phyloP scores from a whole-genome alignment of 2,329 filamentous ascomycete species.

The Ceratocystis papillata region DNA sequence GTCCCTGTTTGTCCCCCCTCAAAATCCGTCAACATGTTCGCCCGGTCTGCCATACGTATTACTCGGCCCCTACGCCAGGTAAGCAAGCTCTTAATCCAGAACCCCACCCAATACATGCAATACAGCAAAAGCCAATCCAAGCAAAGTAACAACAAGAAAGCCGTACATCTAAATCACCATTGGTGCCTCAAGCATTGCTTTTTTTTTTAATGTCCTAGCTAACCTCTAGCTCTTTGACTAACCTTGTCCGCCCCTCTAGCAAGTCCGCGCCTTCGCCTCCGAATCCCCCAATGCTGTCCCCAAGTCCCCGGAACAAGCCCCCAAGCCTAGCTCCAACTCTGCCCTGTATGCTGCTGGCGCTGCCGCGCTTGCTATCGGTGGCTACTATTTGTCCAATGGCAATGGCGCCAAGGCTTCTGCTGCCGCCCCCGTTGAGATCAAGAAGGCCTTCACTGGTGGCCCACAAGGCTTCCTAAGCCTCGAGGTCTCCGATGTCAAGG shows the following conservation, averaged over 20 bases:
- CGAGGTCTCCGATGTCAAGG: conserved; percentile 65
- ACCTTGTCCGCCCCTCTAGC: conserved; percentile 31
- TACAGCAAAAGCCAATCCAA: background rate
- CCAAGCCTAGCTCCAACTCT: conserved; percentile 47
- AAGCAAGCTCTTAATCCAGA: conserved; percentile 29
- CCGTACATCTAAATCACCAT: background rate
- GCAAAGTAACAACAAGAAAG: too few species aligned
- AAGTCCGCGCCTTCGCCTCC: conserved; percentile 44
- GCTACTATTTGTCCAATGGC: conserved; percentile 47
- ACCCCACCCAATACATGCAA: conserved; percentile 29
- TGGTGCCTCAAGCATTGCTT: background rate
- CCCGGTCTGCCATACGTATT: conserved; percentile 53
- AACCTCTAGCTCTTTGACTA: background rate
- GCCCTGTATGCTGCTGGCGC: conserved; percentile 52
- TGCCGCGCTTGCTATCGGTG: conserved; percentile 47
- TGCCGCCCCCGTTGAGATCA: conserved; percentile 31
- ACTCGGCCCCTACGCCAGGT: conserved; percentile 57
- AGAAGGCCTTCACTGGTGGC: conserved; percentile 59
- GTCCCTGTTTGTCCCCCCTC: conserved; percentile 15
- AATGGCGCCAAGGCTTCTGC: conserved; percentile 40
- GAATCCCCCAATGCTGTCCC: conserved; percentile 43
- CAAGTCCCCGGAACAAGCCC: conserved; percentile 36
- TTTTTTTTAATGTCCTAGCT: background rate
- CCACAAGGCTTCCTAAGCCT: conserved; percentile 83
- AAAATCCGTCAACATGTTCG: conserved; percentile 46